Evolutionary conservation across 768 basidiomycete genomes (phyloP), one percentile per base, ranked within the genome.

Genomic region (Punctularia strigosozonata): DNA sequence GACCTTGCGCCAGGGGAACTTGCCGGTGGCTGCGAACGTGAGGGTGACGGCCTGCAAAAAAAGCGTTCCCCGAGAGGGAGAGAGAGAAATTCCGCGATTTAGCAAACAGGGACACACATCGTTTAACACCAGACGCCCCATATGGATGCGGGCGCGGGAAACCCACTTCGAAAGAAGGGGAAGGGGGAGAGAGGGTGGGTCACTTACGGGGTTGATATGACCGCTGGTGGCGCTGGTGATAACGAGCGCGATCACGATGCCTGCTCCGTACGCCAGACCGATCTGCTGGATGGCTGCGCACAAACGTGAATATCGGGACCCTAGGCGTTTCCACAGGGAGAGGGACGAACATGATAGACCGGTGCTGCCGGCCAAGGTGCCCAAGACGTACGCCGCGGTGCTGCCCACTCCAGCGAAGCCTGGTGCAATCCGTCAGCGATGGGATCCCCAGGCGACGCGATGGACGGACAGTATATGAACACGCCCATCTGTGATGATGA

Each of bases 241-340:
- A 6, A 56, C 52, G 37, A 81, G 50, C 1, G 79, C 80, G 36
- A 80, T 64, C 12, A 77, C 46, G 43, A 80, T 75, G 19, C 79
- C 79, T 25, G 69, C 56, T 4, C 67, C 63, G 54, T 80, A 82
- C 1, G 64, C 70, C 23, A 73, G 48, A 20, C 76, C 80, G 15
- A 80, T 58, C 25, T 75, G 75, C 4, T 72, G 53, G 5, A 80
- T 36, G 10, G 70, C 77, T 79, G 38, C 13, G 17, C 1, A n/a
- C 21, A 13, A 18, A 23, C 36, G 8, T 44, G 17, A 15, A 24
- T 19, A 15, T 28, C 10, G 15, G 26, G 26, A 8, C 10, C 26
- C 10, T 28, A 15, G 10, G 26, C 10, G 26, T 8, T 8, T 28
- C 26, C 10, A 28, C 20, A 8, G 20, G 31, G 21, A 6, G 2